A percentile compares a stretch with the other conserved stretches of the same genome.
Evolutionary conservation across 2,329 filamentous ascomycete species (phyloP).

Genomic region (Rosellinia necatrix): DNA sequence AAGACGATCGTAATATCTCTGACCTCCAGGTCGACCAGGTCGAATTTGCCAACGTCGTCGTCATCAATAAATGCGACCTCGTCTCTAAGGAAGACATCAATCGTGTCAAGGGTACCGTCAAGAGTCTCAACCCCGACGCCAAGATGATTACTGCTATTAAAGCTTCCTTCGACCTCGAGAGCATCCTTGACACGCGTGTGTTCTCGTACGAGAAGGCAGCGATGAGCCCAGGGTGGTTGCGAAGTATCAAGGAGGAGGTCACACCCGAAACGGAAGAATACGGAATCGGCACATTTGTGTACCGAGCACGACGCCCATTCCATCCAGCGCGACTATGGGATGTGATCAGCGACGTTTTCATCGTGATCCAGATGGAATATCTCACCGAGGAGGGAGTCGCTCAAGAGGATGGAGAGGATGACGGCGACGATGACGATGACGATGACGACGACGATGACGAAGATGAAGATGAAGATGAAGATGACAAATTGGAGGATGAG

Average conservation of each 20-base stretch:
- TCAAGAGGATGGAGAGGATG: constrained; percentile 34
- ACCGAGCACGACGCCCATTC: constrained; percentile 62
- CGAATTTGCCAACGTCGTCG: constrained; percentile 75
- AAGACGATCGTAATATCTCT: constrained; percentile 75
- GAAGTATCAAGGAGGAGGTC: constrained; percentile 71
- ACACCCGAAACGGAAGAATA: constrained; percentile 77
- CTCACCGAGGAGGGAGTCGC: constrained; percentile 41
- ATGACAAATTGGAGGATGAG: constrained; percentile 27
- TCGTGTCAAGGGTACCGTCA: constrained; percentile 59
- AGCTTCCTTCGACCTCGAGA: constrained; percentile 56
- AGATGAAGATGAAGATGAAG: constrained; percentile 31
- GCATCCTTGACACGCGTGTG: constrained; percentile 67
- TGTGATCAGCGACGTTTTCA: constrained; percentile 53
- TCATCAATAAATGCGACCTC: constrained; percentile 72
- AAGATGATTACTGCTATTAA: constrained; percentile 66
- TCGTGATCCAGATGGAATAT: constrained; percentile 53
- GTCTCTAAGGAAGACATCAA: constrained; percentile 47
- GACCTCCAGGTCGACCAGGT: constrained; percentile 79
- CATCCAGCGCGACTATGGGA: constrained; percentile 53
- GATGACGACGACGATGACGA: constrained; percentile 30
- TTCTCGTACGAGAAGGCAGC: constrained; percentile 70
- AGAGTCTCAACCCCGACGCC: constrained; percentile 67
- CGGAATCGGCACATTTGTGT: constrained; percentile 73
- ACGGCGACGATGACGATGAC: constrained; percentile 30
- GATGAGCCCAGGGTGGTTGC: constrained; percentile 70